Percentiles rank a stretch among this genome's conserved stretches.
phyloP scores from a whole-genome alignment of 257 asterid species.

The Fraxinus pennsylvanica region DNA sequence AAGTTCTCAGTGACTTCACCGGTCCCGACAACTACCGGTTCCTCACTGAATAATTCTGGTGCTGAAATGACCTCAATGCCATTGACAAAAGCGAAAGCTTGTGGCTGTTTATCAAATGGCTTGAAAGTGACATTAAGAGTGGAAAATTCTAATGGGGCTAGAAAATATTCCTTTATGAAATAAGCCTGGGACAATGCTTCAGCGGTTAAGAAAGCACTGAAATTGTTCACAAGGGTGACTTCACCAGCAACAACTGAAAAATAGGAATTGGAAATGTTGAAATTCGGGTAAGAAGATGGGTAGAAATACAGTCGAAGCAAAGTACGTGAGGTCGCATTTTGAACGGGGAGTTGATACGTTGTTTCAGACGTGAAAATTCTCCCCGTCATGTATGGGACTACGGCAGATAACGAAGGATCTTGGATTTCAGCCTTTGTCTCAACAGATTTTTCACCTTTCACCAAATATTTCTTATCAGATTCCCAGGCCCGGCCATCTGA shows the following conservation, averaged over 20 bases:
- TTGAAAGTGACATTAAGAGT: conserved; percentile 54
- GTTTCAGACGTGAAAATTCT: conserved; percentile 67
- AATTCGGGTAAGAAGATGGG: conserved; percentile 67
- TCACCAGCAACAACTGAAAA: conserved; percentile 56
- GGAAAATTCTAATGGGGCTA: conserved; percentile 44
- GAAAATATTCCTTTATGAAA: conserved; percentile 68
- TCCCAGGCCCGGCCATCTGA: conserved; percentile 70
- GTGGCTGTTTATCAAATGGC: conserved; percentile 42
- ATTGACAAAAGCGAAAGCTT: conserved; percentile 70
- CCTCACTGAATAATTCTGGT: conserved; percentile 48
- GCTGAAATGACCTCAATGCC: conserved; percentile 71
- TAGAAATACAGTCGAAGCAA: conserved; percentile 77
- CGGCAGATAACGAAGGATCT: conserved; percentile 68
- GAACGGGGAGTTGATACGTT: conserved; percentile 53
- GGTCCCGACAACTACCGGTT: conserved; percentile 48
- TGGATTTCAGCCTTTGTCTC: conserved; percentile 46
- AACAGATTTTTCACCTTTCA: conserved; percentile 38
- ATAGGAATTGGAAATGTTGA: conserved; percentile 63
- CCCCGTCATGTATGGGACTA: conserved; percentile 69
- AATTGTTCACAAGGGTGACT: conserved; percentile 57
- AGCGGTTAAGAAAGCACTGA: conserved; percentile 68
- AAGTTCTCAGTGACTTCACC: conserved; percentile 20
- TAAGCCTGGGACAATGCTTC: conserved; percentile 83
- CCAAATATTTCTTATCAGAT: conserved; percentile 51
- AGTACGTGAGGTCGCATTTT: conserved; percentile 44